Percentiles rank a stretch among this genome's conserved stretches.
Evolutionary conservation across 345 rosid genomes (phyloP).

Genomic region (Xanthoceras sorbifolium): DNA sequence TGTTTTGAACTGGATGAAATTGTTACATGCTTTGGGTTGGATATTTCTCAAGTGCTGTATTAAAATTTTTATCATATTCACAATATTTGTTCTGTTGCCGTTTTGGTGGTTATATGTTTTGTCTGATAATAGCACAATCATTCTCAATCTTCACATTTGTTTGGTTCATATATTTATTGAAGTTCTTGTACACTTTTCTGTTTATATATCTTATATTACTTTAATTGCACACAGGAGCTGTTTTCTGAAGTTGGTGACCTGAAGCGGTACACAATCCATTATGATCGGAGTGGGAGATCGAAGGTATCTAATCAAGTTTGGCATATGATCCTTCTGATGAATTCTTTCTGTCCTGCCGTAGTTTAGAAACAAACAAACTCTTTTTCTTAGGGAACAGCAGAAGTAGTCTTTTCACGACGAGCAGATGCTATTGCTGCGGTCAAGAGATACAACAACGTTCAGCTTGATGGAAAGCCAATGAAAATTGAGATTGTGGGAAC

Average conservation of each 20-base stretch:
- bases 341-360: slow-evolving; percentile 35
- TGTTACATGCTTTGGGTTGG: neutral
- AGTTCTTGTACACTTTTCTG: neutral
- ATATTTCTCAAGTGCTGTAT: neutral
- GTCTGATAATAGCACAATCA: neutral
- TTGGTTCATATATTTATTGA: neutral
- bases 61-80: neutral
- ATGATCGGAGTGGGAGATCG: slow-evolving; percentile 95
- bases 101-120: neutral
- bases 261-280: slow-evolving; percentile 79
- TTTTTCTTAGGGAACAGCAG: slow-evolving; percentile 87
- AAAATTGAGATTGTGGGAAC: slow-evolving; percentile 90
- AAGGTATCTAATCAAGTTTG: slow-evolving; percentile 65
- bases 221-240: slow-evolving; percentile 53
- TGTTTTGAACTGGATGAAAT: neutral
- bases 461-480: slow-evolving; percentile 96
- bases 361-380: slow-evolving; percentile 38
- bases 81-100: neutral
- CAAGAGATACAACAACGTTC: slow-evolving; percentile 89
- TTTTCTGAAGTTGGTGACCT: slow-evolving; percentile 93
- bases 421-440: slow-evolving; percentile 83
- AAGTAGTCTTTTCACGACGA: slow-evolving; percentile 76
- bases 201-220: neutral
- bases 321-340: slow-evolving; percentile 40
- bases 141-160: neutral